Evolutionary conservation across 2,329 filamentous ascomycete genomes (phyloP).

Genomic region (Neopestalotiopsis sp.): DNA sequence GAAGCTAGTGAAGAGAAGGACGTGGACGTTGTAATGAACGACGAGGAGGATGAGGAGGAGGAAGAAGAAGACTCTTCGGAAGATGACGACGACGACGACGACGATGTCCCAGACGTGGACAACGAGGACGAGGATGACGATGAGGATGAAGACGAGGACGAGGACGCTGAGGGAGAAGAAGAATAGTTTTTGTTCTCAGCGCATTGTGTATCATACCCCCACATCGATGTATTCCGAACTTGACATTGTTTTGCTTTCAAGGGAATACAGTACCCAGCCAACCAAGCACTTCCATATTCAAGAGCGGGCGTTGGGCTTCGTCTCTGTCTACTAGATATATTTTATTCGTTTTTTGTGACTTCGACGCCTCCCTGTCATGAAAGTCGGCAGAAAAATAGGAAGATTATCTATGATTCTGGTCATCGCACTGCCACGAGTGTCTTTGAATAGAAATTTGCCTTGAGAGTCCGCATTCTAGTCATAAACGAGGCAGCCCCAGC

Average conservation of each 20-base stretch:
- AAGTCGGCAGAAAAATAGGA: too few relatives aligned
- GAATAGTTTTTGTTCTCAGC: conserved; percentile 3
- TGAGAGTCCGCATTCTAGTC: too few relatives aligned
- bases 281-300: not conserved
- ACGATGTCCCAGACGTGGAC: conserved; percentile 3
- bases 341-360: not conserved
- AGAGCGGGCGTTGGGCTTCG: not conserved
- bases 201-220: not conserved
- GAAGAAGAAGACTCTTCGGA: conserved; percentile 7
- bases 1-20: conserved; percentile 18
- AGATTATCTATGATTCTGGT: too few relatives aligned
- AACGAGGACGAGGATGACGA: conserved; percentile 19
- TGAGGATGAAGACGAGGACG: conserved; percentile 17
- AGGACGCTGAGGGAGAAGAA: conserved; percentile 18
- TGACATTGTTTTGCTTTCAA: not conserved
- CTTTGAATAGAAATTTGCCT: too few relatives aligned
- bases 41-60: conserved; percentile 20
- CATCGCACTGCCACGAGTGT: too few relatives aligned
- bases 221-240: not conserved
- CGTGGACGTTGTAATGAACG: conserved; percentile 20
- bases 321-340: not conserved
- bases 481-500: too few relatives aligned
- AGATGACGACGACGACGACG: conserved; percentile 20
- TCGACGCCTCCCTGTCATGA: not conserved
- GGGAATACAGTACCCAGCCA: not conserved